phyloP scores from a whole-genome alignment of 805 yeast species.

The Metschnikowia koreensis region DNA sequence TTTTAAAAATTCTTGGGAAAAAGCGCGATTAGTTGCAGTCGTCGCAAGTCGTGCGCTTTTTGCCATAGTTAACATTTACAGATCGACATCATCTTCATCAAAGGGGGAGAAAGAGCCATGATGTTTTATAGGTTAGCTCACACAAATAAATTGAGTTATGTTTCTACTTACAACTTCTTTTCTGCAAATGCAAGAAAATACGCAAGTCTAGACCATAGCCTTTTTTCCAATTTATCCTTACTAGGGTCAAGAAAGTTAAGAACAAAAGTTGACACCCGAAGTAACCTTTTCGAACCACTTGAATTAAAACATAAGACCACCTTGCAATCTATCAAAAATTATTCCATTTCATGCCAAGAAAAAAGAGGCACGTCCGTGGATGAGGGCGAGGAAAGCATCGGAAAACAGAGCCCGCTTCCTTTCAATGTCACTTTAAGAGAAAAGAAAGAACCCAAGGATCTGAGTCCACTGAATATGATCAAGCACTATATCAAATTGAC shows the following conservation, averaged over 20 bases:
- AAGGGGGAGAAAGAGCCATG: background rate
- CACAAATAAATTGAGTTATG: slow-evolving; percentile 23
- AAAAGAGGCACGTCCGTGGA: background rate
- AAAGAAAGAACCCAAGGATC: slow-evolving; percentile 12
- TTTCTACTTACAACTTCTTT: slow-evolving; percentile 33
- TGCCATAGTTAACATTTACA: slow-evolving; percentile 4
- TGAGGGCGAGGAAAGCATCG: background rate
- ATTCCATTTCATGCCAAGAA: background rate
- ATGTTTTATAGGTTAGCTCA: slow-evolving; percentile 21
- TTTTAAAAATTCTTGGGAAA: background rate
- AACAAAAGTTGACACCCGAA: background rate
- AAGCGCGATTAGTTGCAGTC: slow-evolving; percentile 2
- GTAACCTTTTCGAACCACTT: background rate
- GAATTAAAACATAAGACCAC: background rate
- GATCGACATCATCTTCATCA: background rate
- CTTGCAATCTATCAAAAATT: background rate
- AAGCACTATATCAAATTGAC: slow-evolving; percentile 76
- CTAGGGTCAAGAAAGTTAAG: slow-evolving; percentile 4
- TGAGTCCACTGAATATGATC: slow-evolving; percentile 21
- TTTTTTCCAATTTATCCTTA: slow-evolving; percentile 32
- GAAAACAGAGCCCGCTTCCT: slow-evolving; percentile 41
- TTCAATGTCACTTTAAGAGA: slow-evolving; percentile 52
- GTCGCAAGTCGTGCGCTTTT: slow-evolving; percentile 14
- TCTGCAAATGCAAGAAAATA: slow-evolving; percentile 34
- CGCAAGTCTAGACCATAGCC: slow-evolving; percentile 31